phyloP scores from a whole-genome alignment of 441 rosid species.

The Gossypium lobatum region DNA sequence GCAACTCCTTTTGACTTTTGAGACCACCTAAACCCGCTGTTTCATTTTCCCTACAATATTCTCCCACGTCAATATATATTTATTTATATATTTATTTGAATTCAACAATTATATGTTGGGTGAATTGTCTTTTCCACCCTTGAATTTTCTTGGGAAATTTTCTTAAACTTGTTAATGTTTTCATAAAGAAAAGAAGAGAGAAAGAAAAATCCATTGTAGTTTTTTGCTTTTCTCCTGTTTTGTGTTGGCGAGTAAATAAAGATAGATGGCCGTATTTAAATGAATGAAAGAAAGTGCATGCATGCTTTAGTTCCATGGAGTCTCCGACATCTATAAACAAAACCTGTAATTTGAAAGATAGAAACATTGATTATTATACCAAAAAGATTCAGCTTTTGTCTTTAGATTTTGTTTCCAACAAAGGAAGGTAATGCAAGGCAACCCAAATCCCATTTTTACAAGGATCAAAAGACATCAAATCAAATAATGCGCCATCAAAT shows the following conservation, averaged over 20 bases:
- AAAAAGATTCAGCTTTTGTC: not conserved
- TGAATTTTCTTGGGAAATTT: not conserved
- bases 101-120: not conserved
- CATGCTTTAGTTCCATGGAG: not conserved
- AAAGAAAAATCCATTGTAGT: not conserved
- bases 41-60: not conserved
- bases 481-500: not conserved
- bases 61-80: too few relatives aligned
- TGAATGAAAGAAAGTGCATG: conserved; percentile 6
- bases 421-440: not conserved
- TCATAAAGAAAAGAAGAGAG: not conserved
- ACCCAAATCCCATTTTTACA: not conserved
- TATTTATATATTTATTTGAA: not conserved
- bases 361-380: not conserved
- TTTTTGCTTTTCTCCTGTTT: not conserved
- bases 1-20: conserved; percentile 29
- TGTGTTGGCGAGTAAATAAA: not conserved
- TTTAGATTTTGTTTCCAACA: not conserved
- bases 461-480: not conserved
- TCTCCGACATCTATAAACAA: not conserved
- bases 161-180: not conserved
- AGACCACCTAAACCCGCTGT: not conserved
- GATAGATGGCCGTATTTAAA: not conserved
- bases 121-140: not conserved
- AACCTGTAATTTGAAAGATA: not conserved